Evolutionary conservation across 2,329 filamentous ascomycete species (phyloP), one percentile per base, ranked within the genome.

Genomic region (Cercospora zeina): DNA sequence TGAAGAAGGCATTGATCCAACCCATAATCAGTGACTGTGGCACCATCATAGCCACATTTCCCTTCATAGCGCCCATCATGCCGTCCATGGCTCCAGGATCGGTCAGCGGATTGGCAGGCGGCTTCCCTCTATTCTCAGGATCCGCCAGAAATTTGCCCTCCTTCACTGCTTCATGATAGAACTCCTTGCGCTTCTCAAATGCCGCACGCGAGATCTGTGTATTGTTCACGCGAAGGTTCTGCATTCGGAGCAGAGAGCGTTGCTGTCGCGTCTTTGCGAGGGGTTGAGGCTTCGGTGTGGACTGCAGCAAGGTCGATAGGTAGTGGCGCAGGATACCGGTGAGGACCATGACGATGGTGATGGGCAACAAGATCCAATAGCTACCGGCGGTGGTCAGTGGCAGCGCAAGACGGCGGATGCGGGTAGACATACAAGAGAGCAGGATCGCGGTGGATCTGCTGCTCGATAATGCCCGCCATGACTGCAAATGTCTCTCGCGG

Each of bases 41-140:
- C 62, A 99, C 91, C 81, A 99, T 97, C 95, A 97, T 99, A 67
- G 95, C 93, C 90, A 99, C 96, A 75, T 99, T 96, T 62, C 93
- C 93, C 85, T 99, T 99, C 91, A 99, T 96, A 91, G 96, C 96
- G 69, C 95, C 93, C 95, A 99, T 99, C 95, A 99, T 99, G 69
- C 93, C 93, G 75, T 99, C 96, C 95, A 99, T 99, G 62, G 91
- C 91, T 53, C 89, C 89, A 21, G 96, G 96, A 76, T 99, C 95
- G 10, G 89, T 90, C 86, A 99, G 92, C 3, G 95, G 95, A 78
- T 97, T 99, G 37, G 91, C 87, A 19, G 92, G 89, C 2, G 92
- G 89, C 78, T 97, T 90, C 57, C 93, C 93, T 74, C 89, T 88
- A 72, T 83, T 86, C 59, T 95, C 90, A 1, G 92, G 93, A 66